Conservation (phyloP, 208 protist genomes). For the Trypanosoma platydactyli region DNA sequence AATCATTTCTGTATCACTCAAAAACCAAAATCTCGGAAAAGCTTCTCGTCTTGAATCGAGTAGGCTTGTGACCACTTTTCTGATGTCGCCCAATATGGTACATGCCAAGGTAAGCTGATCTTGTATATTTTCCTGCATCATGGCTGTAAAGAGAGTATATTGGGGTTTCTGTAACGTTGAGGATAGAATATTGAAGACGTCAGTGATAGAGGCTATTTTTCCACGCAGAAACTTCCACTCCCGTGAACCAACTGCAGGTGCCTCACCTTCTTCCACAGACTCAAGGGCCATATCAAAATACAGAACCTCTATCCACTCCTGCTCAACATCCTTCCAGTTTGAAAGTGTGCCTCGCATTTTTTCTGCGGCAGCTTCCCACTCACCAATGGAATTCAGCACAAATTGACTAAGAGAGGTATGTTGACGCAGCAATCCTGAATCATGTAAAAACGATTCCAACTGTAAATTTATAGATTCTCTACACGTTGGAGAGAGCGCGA, state of each 20-base stretch:
- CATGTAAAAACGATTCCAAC: slow-evolving; percentile 59
- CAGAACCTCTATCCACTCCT: slow-evolving; percentile 42
- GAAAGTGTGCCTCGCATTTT: slow-evolving; percentile 53
- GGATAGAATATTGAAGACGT: slow-evolving; percentile 27
- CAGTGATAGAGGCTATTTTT: slow-evolving; percentile 28
- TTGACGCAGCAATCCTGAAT: slow-evolving; percentile 49
- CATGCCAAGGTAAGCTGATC: slow-evolving; percentile 86
- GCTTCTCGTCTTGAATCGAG: slow-evolving; percentile 89
- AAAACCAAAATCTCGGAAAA: slow-evolving; percentile 95
- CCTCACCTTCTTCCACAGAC: background rate
- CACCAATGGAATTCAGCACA: slow-evolving; percentile 54
- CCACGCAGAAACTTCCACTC: slow-evolving; percentile 35
- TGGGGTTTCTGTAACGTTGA: slow-evolving; percentile 67
- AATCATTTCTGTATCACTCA: slow-evolving; percentile 83
- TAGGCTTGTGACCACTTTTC: slow-evolving; percentile 83
- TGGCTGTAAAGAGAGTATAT: slow-evolving; percentile 90
- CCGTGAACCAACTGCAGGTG: slow-evolving; percentile 10
- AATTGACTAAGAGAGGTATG: slow-evolving; percentile 51
- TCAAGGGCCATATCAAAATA: slow-evolving; percentile 31
- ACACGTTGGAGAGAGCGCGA: slow-evolving; percentile 31
- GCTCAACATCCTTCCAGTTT: slow-evolving; percentile 46
- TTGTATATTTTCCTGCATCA: slow-evolving; percentile 90
- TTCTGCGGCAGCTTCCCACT: slow-evolving; percentile 75
- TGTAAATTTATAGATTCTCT: slow-evolving; percentile 33
- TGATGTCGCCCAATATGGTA: slow-evolving; percentile 88